Conservation (phyloP, 768 basidiomycete species). For the Lactarius quietus region DNA sequence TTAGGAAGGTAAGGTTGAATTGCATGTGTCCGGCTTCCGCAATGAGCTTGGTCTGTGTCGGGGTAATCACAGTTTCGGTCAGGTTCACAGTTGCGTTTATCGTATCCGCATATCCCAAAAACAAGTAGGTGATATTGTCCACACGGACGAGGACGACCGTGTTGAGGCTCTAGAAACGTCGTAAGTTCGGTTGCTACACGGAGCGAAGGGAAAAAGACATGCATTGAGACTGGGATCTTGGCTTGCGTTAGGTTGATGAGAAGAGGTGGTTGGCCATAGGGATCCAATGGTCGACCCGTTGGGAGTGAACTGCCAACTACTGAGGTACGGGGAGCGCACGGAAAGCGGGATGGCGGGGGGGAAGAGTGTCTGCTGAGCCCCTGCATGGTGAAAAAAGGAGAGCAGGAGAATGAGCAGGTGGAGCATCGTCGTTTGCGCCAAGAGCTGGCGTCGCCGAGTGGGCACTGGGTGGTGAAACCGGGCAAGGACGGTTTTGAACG, state of each 20-base stretch:
- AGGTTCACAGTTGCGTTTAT: slow-evolving; percentile 23
- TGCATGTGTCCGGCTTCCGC: slow-evolving; percentile 37
- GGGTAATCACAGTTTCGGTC: slow-evolving; percentile 32
- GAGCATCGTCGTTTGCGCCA: background rate
- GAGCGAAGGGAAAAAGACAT: background rate
- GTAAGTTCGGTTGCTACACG: background rate
- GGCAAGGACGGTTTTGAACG: too few species aligned
- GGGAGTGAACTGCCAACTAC: slow-evolving; percentile 23
- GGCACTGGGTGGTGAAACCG: too few species aligned
- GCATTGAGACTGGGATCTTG: too few species aligned
- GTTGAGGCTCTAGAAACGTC: slow-evolving; percentile 9
- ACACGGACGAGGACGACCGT: slow-evolving; percentile 9
- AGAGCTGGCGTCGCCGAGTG: too few species aligned
- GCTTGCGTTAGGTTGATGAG: too few species aligned
- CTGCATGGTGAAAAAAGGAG: background rate
- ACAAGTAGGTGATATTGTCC: background rate
- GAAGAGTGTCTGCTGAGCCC: slow-evolving; percentile 19
- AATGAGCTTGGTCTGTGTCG: slow-evolving; percentile 35
- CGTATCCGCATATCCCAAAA: slow-evolving; percentile 16
- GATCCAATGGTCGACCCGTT: slow-evolving; percentile 6
- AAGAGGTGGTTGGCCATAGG: slow-evolving; percentile 26
- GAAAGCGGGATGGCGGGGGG: background rate
- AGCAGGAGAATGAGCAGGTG: background rate
- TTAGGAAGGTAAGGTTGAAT: slow-evolving; percentile 32
- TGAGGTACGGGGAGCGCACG: slow-evolving; percentile 17